Base-by-base conservation (phyloP, 1,284 basidiomycete genomes). In the Naganishia albida region DNA sequence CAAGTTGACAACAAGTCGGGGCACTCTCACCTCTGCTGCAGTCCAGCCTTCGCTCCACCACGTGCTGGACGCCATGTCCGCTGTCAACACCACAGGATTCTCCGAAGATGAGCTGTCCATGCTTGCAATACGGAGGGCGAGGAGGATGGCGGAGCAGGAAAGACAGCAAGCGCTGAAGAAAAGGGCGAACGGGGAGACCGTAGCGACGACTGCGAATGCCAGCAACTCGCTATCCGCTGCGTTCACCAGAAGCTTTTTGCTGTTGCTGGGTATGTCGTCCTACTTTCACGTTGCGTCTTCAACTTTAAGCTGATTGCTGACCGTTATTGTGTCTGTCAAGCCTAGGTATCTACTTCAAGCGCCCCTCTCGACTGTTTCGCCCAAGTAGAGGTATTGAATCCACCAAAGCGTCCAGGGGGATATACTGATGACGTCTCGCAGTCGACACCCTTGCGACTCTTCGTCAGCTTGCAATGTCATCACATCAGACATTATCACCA, bases 361-460 rank as follows among this genome's bases (percentile, higher is more conserved):
- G 77, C 30, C 78, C 78, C 1, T 77, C 75, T 16, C 78, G 78
- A 69, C 69, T 79, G 23, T 79, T 78, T 57, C 69, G 75, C 51
- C 78, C 77, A 0, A 78, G 71, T 62, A 62, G 78, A 73, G 72
- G 77, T 78, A 54, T 63, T 72, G 46, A 12, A 38, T 7, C 16
- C 30, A 15, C 23, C n/a, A 16, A 28, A 15, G 43, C 2, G 8
- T 51, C 10, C 6, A n/a, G n/a, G 12, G 38, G 10, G 4, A n/a
- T 23, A 15, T 26, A 15, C 7, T 18, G 12, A 40, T 44, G 42
- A 64, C 46, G 52, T 39, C 26, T n/a, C 3, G 4, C 66, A 78
- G 77, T 79, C n/a, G 78, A 79, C 52, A 79, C 76, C 0, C 76
- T 76, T 72, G 75, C 73, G 1, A 76, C 74, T 3, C 66, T 79